These are phyloP conservation scores for Penicillium verrucosum DNA, from an alignment of 2,329 filamentous ascomycete genomes.

Conservation along the genomic window DNA sequence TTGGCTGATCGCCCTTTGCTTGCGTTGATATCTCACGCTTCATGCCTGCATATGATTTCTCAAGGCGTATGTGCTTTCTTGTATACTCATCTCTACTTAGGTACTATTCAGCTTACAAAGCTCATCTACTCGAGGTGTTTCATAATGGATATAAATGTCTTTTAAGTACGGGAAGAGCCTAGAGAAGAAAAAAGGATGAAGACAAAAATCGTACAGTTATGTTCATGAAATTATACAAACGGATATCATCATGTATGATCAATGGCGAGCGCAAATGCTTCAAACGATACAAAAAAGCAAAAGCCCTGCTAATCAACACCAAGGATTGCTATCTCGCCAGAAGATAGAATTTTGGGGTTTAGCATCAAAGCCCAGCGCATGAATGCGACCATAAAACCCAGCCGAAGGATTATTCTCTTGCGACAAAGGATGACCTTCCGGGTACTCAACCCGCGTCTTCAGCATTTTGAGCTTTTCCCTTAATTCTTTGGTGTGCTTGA, in stretches of 20 bases:
- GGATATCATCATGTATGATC: conserved; percentile 1
- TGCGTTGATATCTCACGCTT: not conserved
- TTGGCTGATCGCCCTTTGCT: not conserved
- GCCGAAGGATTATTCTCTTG: conserved; percentile 12
- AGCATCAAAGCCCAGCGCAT: conserved; percentile 12
- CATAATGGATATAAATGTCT: not conserved
- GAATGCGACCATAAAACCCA: conserved; percentile 20
- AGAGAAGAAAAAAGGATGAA: not conserved
- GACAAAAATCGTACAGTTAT: not conserved
- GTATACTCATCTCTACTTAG: not conserved
- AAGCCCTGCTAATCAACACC: not conserved
- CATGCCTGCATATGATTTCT: not conserved
- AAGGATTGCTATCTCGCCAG: conserved; percentile 14
- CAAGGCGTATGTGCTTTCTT: not conserved
- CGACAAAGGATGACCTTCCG: conserved; percentile 11
- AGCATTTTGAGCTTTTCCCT: conserved; percentile 15
- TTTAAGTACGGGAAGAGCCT: not conserved
- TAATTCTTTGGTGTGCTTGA: not conserved
- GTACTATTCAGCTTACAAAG: not conserved
- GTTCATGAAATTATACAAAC: not conserved
- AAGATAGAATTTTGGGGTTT: conserved; percentile 7
- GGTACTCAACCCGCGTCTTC: conserved; percentile 8
- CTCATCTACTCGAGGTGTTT: not conserved
- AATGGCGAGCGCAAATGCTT: not conserved
- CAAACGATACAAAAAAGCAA: not conserved